Conservation (phyloP, 148 eudicot species). For the Pouteria glomerata region DNA sequence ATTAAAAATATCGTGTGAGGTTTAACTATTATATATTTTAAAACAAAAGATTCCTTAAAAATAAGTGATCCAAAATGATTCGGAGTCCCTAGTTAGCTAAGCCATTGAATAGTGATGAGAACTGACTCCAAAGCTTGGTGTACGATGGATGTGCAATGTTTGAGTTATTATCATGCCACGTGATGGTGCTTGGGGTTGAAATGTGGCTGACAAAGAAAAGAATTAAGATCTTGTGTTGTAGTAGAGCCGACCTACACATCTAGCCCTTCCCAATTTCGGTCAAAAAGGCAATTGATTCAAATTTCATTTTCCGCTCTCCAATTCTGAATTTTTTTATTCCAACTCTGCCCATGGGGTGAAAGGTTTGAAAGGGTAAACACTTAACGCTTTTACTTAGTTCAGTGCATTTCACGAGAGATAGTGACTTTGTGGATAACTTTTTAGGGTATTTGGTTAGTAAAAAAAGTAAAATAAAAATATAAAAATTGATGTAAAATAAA, state of each 20-base stretch:
- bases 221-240: neutral
- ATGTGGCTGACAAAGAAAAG: constrained; percentile 5
- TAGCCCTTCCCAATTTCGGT: neutral
- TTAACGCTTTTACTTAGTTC: too few species aligned
- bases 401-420: too few species aligned
- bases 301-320: neutral
- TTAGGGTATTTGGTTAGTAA: too few species aligned
- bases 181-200: neutral
- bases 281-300: neutral
- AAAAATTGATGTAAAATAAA: too few species aligned
- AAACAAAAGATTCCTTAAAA: neutral
- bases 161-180: constrained; percentile 9
- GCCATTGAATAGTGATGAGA: neutral
- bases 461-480: too few species aligned
- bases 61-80: constrained; percentile 12
- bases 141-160: neutral
- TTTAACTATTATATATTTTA: too few species aligned
- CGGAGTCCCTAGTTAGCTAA: neutral
- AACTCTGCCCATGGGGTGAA: too few species aligned
- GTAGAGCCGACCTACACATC: neutral
- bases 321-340: neutral
- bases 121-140: neutral
- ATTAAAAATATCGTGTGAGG: too few species aligned
- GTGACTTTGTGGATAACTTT: too few species aligned
- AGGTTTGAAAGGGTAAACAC: too few species aligned